Conservation (phyloP, 2,329 filamentous ascomycete species). For the Neofusicoccum sp. region DNA sequence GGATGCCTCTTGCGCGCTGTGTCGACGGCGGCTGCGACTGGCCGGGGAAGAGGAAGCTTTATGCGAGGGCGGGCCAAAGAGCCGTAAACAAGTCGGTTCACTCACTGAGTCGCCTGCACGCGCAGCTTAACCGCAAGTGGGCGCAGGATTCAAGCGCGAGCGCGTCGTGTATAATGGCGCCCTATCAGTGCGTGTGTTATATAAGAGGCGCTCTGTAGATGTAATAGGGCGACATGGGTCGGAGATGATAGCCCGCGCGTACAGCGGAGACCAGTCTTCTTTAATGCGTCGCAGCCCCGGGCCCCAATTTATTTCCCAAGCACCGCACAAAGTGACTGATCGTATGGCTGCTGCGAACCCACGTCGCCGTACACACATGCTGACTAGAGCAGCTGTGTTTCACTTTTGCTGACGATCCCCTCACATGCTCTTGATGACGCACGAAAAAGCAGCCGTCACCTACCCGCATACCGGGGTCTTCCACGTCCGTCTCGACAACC, state of each 20-base stretch:
- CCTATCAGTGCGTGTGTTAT: not conserved
- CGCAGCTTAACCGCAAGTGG: not conserved
- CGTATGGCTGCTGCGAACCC: conserved; percentile 1
- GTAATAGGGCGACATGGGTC: conserved; percentile 10
- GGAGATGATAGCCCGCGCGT: conserved; percentile 15
- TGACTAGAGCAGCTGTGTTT: not conserved
- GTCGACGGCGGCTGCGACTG: not conserved
- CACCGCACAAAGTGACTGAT: not conserved
- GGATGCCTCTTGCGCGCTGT: no score
- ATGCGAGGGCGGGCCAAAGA: not conserved
- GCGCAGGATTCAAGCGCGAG: not conserved
- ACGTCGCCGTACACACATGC: not conserved
- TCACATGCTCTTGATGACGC: not conserved
- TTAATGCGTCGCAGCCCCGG: conserved; percentile 3
- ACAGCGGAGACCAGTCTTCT: conserved; percentile 14
- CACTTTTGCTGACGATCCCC: not conserved
- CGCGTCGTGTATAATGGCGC: conserved; percentile 9
- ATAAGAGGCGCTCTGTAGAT: conserved; percentile 9
- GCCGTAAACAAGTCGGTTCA: not conserved
- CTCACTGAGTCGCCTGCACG: not conserved
- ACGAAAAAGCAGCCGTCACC: not conserved
- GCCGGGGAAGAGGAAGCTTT: not conserved
- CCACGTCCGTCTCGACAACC: not conserved
- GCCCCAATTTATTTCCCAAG: conserved; percentile 9
- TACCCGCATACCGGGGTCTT: not conserved